These are phyloP conservation scores for Zanthoxylum bungeanum DNA, from an alignment of 345 rosid genomes.

Conservation along the genomic window DNA sequence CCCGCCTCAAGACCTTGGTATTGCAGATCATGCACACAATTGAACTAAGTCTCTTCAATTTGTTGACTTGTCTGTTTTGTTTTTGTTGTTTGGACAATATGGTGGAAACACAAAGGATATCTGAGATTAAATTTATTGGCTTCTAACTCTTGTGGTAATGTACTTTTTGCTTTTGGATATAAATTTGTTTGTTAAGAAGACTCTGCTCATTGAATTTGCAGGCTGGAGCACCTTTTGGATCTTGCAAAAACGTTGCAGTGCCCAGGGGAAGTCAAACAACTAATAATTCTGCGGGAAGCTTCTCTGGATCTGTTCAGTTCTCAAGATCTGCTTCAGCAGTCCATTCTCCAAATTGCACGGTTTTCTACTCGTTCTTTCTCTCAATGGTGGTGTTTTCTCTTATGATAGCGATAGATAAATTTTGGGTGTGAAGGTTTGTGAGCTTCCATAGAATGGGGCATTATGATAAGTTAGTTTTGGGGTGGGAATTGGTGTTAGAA, in stretches of 20 bases:
- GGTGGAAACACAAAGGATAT: background rate
- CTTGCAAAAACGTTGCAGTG: constrained; percentile 65
- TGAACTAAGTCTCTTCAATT: background rate
- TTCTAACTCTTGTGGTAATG: background rate
- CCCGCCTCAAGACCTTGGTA: background rate
- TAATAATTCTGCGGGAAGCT: constrained; percentile 48
- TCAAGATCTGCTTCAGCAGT: constrained; percentile 49
- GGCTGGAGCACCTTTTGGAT: constrained; percentile 84
- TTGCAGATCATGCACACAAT: background rate
- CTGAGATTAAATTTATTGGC: background rate
- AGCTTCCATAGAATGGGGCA: constrained; percentile 1
- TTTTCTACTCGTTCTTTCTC: constrained; percentile 36
- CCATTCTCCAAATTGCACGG: constrained; percentile 30
- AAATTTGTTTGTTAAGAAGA: constrained; percentile 8
- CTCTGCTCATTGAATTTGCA: constrained; percentile 31
- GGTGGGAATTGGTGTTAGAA: constrained; percentile 11
- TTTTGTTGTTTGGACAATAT: background rate
- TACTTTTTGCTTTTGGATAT: background rate
- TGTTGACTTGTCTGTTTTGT: background rate
- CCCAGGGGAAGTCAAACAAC: constrained; percentile 54
- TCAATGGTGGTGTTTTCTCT: constrained; percentile 39
- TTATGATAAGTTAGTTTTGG: constrained; percentile 14
- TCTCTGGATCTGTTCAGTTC: constrained; percentile 88
- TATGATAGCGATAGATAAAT: constrained; percentile 18
- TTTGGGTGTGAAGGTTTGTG: constrained; percentile 20